phyloP scores from a whole-genome alignment of 345 rosid genomes.

The Anacardium occidentale region DNA sequence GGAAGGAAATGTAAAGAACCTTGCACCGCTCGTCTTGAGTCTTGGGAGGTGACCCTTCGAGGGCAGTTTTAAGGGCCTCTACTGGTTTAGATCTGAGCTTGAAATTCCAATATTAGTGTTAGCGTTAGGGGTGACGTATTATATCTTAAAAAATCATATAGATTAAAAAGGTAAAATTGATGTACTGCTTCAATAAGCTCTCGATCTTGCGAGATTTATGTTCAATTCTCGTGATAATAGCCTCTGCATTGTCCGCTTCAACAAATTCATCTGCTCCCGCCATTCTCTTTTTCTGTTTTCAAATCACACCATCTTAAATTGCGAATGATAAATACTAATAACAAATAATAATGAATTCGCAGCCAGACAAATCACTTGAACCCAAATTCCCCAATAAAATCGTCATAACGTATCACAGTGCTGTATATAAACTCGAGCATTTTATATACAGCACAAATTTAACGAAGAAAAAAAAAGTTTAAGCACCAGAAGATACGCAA shows the following conservation, averaged over 20 bases:
- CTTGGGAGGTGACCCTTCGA: conserved; percentile 86
- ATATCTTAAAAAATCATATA: neutral
- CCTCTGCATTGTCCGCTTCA: conserved; percentile 90
- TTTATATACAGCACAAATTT: neutral
- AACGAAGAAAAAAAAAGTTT: neutral
- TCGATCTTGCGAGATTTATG: conserved; percentile 89
- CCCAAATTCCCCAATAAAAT: neutral
- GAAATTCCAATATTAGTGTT: neutral
- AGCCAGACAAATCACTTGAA: neutral
- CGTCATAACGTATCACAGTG: neutral
- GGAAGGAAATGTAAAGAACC: conserved; percentile 35
- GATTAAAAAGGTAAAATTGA: neutral
- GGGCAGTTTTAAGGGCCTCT: conserved; percentile 89
- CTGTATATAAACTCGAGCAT: neutral
- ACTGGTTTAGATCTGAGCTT: conserved; percentile 47
- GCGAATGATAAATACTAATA: too few species aligned
- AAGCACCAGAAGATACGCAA: neutral
- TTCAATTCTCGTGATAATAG: conserved; percentile 83
- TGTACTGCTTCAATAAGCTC: conserved; percentile 76
- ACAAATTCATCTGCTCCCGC: conserved; percentile 50
- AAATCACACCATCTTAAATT: too few species aligned
- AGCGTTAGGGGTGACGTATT: conserved; percentile 1
- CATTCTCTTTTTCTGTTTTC: conserved; percentile 24
- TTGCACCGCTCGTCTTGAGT: conserved; percentile 90
- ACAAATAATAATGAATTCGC: neutral